Conservation (phyloP, 2,329 filamentous ascomycete species). For the Hymenoscyphus repandus region DNA sequence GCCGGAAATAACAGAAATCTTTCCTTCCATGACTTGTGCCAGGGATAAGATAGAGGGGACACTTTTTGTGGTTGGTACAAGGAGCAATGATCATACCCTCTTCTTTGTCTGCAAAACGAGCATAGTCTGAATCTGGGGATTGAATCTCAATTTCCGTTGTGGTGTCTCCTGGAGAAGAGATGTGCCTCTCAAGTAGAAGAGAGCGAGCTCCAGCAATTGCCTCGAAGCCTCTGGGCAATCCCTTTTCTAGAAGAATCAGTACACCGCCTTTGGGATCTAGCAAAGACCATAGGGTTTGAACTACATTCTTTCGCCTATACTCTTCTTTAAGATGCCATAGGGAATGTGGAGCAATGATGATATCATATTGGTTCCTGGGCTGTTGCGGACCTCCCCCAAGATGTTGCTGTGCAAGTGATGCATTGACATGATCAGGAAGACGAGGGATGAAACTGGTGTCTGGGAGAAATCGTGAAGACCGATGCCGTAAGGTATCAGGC, state of each 20-base stretch:
- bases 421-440: constrained; percentile 78
- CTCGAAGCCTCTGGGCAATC: constrained; percentile 86
- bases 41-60: constrained; percentile 78
- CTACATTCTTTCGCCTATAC: constrained; percentile 68
- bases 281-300: constrained; percentile 87
- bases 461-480: constrained; percentile 70
- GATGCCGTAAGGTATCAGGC: constrained; percentile 67
- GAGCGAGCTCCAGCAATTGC: constrained; percentile 80
- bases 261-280: constrained; percentile 81
- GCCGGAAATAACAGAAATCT: constrained; percentile 86
- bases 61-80: constrained; percentile 84
- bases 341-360: constrained; percentile 84
- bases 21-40: constrained; percentile 70
- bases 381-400: constrained; percentile 52
- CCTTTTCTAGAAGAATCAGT: constrained; percentile 84
- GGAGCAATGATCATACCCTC: constrained; percentile 62
- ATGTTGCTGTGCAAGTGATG: constrained; percentile 52
- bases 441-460: constrained; percentile 90
- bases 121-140: constrained; percentile 17
- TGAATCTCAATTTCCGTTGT: constrained; percentile 33
- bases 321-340: constrained; percentile 73
- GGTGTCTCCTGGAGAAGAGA: constrained; percentile 54
- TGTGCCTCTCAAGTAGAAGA: constrained; percentile 69
- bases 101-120: constrained; percentile 41
- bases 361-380: constrained; percentile 73